phyloP scores from a whole-genome alignment of 345 rosid genomes.

The Citrus mangshanensis region DNA sequence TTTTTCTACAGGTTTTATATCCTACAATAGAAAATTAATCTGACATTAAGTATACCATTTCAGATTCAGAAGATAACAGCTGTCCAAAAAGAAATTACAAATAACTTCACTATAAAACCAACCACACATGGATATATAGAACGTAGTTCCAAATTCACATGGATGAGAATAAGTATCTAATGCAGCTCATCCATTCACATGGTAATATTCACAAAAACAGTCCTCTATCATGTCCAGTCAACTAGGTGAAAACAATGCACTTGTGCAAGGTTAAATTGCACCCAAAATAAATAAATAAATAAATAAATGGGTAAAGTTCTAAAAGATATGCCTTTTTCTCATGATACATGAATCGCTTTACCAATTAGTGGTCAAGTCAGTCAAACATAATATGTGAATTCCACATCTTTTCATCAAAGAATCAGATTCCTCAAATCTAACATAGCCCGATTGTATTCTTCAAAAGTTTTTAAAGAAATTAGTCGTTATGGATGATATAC shows the following conservation, averaged over 20 bases:
- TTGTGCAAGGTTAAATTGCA: not conserved
- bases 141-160: not conserved
- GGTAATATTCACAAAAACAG: not conserved
- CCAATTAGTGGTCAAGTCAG: not conserved
- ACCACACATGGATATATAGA: not conserved
- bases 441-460: not conserved
- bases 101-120: not conserved
- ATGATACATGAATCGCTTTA: not conserved
- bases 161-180: not conserved
- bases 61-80: not conserved
- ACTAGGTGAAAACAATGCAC: not conserved
- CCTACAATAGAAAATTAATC: constrained; percentile 31
- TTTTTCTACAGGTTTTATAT: constrained; percentile 25
- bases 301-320: not conserved
- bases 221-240: not conserved
- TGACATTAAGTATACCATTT: not conserved
- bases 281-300: no score
- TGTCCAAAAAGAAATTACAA: not conserved
- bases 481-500: not conserved
- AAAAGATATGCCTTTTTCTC: no score
- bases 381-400: not conserved
- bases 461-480: not conserved
- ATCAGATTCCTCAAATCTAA: not conserved
- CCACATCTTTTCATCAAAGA: not conserved
- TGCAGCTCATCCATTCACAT: not conserved